A percentile compares a stretch with the other conserved stretches of the same genome.
Conservation (phyloP, 176 grass and related monocot genomes). For the Aegilops umbellulata region DNA sequence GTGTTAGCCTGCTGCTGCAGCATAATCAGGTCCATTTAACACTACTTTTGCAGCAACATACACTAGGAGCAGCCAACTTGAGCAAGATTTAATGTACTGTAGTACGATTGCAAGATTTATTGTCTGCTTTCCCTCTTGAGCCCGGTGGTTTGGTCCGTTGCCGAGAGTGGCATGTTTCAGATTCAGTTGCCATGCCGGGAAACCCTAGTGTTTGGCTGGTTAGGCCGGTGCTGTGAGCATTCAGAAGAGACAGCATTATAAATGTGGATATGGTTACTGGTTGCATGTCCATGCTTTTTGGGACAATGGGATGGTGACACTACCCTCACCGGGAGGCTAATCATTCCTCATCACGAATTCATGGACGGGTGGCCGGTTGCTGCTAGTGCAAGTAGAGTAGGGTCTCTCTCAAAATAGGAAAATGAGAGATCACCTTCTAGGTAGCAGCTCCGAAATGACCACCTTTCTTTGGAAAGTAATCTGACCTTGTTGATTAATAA, state of each 20-base stretch:
- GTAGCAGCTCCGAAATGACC: not conserved
- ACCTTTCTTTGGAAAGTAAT: too few species aligned
- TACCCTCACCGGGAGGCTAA: not conserved
- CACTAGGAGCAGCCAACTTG: too few species aligned
- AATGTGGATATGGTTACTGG: not conserved
- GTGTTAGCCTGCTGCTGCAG: not conserved
- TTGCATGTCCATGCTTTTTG: not conserved
- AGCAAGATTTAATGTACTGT: not conserved
- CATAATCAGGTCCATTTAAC: not conserved
- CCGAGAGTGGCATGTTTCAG: not conserved
- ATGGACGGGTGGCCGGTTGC: not conserved
- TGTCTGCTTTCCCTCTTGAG: not conserved
- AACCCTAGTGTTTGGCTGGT: not conserved
- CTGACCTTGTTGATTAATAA: too few species aligned
- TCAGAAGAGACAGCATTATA: not conserved
- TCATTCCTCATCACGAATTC: not conserved
- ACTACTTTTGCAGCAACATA: not conserved
- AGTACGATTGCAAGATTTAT: not conserved
- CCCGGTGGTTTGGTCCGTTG: not conserved
- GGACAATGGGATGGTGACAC: not conserved
- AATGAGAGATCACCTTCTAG: not conserved
- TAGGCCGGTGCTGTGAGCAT: conserved; percentile 2
- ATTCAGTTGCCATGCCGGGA: not conserved
- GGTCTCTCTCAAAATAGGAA: not conserved
- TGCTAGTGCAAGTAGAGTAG: not conserved